Conservation (phyloP, 306 rosid genomes). For the Mimosa pudica region DNA sequence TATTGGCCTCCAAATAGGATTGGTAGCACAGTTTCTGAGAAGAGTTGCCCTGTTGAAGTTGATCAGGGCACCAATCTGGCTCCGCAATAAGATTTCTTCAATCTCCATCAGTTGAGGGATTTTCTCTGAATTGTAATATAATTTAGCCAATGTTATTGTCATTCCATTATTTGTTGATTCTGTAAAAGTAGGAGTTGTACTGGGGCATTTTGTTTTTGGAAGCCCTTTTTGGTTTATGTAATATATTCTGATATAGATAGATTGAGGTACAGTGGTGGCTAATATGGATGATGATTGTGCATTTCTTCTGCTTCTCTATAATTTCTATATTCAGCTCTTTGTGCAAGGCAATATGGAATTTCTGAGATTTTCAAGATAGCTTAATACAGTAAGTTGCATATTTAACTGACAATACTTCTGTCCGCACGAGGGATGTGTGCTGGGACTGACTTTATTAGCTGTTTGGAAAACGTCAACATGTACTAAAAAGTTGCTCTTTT, state of each 20-base stretch:
- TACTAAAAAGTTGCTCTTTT: no score
- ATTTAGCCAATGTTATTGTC: background rate
- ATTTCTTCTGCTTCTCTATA: background rate
- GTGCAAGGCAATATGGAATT: background rate
- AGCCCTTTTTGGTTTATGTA: slow-evolving; percentile 7
- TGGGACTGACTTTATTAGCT: background rate
- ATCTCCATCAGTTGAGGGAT: slow-evolving; percentile 5
- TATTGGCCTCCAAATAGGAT: slow-evolving; percentile 96
- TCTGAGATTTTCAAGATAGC: background rate
- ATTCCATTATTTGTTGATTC: background rate
- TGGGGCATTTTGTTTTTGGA: slow-evolving; percentile 1
- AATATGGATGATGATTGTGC: background rate
- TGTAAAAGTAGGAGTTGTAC: background rate
- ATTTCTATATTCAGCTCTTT: background rate
- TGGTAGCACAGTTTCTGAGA: slow-evolving; percentile 67
- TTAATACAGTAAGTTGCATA: background rate
- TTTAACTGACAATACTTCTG: background rate
- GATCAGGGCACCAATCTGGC: slow-evolving; percentile 49
- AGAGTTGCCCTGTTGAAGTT: slow-evolving; percentile 61
- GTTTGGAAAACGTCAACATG: no score
- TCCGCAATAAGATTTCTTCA: slow-evolving; percentile 36
- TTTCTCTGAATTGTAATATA: background rate
- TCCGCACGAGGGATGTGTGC: background rate
- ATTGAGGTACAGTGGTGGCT: background rate
- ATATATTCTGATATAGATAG: background rate